phyloP scores from a whole-genome alignment of 2,329 filamentous ascomycete genomes.

The Alternaria gansuensis region DNA sequence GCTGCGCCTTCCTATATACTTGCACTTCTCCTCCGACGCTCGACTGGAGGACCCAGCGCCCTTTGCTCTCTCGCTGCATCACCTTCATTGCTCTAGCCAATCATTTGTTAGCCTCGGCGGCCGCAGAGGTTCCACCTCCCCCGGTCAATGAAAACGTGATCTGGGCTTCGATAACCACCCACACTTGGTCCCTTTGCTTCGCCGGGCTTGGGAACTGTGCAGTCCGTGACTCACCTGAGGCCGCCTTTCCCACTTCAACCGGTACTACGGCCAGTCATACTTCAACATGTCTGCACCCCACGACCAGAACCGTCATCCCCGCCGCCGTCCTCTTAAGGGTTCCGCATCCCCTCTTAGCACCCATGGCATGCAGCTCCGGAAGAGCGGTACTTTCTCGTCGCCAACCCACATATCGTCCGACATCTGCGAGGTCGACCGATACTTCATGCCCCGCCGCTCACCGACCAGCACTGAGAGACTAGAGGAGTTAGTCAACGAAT shows the following conservation, averaged over 20 bases:
- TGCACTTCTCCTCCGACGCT: constrained; percentile 33
- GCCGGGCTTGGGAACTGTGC: constrained; percentile 36
- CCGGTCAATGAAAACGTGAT: constrained; percentile 42
- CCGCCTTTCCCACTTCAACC: constrained; percentile 38
- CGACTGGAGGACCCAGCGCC: constrained; percentile 40
- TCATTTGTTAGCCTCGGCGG: constrained; percentile 17
- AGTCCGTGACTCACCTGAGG: constrained; percentile 51
- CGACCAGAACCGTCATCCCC: constrained; percentile 56
- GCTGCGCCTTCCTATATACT: constrained; percentile 50
- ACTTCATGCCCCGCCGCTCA: constrained; percentile 58
- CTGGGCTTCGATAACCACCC: constrained; percentile 31
- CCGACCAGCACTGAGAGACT: constrained; percentile 59
- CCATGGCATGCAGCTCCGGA: constrained; percentile 58
- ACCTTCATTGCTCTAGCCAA: constrained; percentile 21
- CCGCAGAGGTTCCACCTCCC: constrained; percentile 20
- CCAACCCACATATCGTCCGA: constrained; percentile 51
- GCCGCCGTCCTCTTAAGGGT: constrained; percentile 57
- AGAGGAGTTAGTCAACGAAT: constrained; percentile 58
- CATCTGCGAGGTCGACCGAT: constrained; percentile 51
- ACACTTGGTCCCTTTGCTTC: constrained; percentile 39
- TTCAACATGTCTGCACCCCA: constrained; percentile 51
- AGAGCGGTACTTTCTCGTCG: constrained; percentile 60
- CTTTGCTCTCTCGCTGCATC: constrained; percentile 35
- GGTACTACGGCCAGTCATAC: constrained; percentile 46
- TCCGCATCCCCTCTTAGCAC: constrained; percentile 47